phyloP scores from a whole-genome alignment of 2,329 filamentous ascomycete genomes.

The Thermothelomyces thermophilus region DNA sequence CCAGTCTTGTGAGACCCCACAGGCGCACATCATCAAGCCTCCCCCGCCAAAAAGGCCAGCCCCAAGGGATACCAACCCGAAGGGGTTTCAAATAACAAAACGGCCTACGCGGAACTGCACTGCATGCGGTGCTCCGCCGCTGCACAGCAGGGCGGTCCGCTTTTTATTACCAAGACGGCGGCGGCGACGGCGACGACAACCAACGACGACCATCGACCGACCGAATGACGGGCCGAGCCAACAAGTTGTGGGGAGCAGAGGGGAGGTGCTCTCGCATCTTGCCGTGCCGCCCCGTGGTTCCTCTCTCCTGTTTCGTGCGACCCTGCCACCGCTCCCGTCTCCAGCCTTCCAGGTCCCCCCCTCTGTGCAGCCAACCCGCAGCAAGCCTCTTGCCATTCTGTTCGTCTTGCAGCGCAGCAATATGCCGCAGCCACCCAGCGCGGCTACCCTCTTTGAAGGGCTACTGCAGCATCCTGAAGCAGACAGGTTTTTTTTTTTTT shows the following conservation, averaged over 20 bases:
- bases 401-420: slow-evolving; percentile 13
- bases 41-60: neutral
- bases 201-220: slow-evolving; percentile 4
- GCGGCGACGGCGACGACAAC: too few relatives aligned
- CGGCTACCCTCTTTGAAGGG: slow-evolving; percentile 3
- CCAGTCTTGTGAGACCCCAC: slow-evolving; percentile 16
- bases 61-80: neutral
- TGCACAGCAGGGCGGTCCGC: too few relatives aligned
- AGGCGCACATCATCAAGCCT: slow-evolving; percentile 10
- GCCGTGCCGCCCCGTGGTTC: slow-evolving; percentile 4
- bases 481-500: too few relatives aligned
- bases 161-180: too few relatives aligned
- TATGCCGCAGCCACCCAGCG: slow-evolving; percentile 3
- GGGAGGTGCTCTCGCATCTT: neutral
- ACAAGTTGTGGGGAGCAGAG: neutral
- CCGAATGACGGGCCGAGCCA: neutral
- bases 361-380: slow-evolving; percentile 7
- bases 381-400: slow-evolving; percentile 18
- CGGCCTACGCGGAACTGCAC: too few relatives aligned
- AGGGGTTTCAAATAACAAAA: too few relatives aligned
- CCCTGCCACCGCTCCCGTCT: neutral
- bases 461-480: neutral
- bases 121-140: neutral
- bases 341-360: neutral
- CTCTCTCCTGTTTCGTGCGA: neutral